phyloP scores from a whole-genome alignment of 1,139 yeast species.

The Protomyces inundatus region DNA sequence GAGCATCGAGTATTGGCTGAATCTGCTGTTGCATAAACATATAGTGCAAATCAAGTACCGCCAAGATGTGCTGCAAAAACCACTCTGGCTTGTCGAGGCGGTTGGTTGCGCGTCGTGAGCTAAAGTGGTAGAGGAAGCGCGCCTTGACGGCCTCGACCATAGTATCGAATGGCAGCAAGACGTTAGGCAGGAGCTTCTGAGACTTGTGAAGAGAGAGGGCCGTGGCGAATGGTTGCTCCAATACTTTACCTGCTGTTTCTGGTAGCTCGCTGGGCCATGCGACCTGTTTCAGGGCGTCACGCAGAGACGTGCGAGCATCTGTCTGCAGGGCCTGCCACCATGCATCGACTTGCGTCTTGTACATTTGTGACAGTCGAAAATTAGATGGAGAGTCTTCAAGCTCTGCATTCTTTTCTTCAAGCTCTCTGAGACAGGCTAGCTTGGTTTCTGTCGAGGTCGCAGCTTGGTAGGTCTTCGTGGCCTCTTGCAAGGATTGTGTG shows the following conservation, averaged over 20 bases:
- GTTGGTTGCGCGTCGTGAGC: conserved; percentile 55
- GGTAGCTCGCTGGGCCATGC: background rate
- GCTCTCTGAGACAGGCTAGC: background rate
- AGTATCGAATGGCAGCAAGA: conserved; percentile 56
- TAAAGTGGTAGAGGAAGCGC: conserved; percentile 73
- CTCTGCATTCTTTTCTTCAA: background rate
- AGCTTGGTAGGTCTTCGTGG: background rate
- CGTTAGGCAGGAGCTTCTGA: conserved; percentile 31
- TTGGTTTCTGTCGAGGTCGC: background rate
- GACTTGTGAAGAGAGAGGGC: background rate
- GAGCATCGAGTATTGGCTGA: conserved; percentile 35
- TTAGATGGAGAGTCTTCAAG: background rate
- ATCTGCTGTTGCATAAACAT: conserved; percentile 43
- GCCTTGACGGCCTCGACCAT: conserved; percentile 54
- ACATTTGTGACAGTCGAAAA: background rate
- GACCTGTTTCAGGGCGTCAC: background rate
- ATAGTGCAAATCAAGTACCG: conserved; percentile 48
- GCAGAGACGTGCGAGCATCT: background rate
- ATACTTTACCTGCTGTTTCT: background rate
- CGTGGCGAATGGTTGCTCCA: background rate
- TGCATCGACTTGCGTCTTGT: background rate
- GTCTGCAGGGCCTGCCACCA: background rate
- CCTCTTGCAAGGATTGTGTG: background rate
- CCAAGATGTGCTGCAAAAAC: conserved; percentile 56
- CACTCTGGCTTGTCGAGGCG: conserved; percentile 68